A percentile compares a stretch with the other conserved stretches of the same genome.
These are phyloP conservation scores for Sarocladium brachiariae DNA, from an alignment of 2,329 filamentous ascomycete species.

Conservation along the genomic window DNA sequence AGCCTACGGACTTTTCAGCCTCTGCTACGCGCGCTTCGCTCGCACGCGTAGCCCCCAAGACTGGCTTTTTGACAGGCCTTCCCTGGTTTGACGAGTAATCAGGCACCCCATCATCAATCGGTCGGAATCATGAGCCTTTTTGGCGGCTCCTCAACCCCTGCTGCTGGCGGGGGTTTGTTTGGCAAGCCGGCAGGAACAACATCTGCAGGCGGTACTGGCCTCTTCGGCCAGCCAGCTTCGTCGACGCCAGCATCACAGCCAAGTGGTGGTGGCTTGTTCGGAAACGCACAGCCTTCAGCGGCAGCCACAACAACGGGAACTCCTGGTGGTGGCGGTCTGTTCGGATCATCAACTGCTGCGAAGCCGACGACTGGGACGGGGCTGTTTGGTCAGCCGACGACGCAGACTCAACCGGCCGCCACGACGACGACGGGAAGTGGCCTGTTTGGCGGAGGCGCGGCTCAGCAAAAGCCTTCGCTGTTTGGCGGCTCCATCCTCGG, in stretches of 20 bases:
- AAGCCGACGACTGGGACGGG: constrained; percentile 7
- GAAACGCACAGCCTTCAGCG: constrained; percentile 13
- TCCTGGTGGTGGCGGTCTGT: constrained; percentile 15
- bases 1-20: too few relatives aligned
- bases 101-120: neutral
- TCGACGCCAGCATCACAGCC: constrained; percentile 8
- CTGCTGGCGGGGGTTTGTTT: neutral
- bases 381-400: constrained; percentile 14
- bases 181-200: neutral
- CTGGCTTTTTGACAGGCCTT: neutral
- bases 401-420: constrained; percentile 4
- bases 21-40: neutral
- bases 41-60: neutral
- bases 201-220: neutral
- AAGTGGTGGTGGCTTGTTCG: constrained; percentile 18
- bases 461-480: constrained; percentile 6
- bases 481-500: constrained; percentile 1
- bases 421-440: constrained; percentile 9
- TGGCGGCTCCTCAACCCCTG: neutral
- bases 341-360: constrained; percentile 10
- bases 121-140: neutral
- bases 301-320: constrained; percentile 12
- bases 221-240: constrained; percentile 13
- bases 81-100: neutral
- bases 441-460: constrained; percentile 15